Conservation (phyloP, 805 yeast genomes). For the Yarrowia divulgata region DNA sequence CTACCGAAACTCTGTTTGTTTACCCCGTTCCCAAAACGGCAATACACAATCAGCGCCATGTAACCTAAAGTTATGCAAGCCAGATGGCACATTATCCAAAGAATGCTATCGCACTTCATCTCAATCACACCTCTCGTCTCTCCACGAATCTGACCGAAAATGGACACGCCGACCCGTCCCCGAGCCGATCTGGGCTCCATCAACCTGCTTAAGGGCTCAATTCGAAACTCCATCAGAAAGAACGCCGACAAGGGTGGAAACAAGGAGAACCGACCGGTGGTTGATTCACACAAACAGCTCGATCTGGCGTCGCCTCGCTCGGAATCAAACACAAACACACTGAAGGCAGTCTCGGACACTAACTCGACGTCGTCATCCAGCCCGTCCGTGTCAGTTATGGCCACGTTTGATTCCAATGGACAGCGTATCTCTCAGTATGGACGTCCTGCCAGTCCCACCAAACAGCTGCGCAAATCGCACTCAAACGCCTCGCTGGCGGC, state of each 20-base stretch:
- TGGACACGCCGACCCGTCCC: constrained; percentile 46
- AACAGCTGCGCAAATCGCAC: constrained; percentile 19
- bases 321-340: neutral
- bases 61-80: neutral
- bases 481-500: neutral
- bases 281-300: neutral
- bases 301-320: too few species aligned
- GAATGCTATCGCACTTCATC: neutral
- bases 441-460: neutral
- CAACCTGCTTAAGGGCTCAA: constrained; percentile 74
- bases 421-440: constrained; percentile 3
- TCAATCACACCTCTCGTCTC: neutral
- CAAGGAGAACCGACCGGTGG: constrained; percentile 20
- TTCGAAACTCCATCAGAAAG: constrained; percentile 14
- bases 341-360: neutral
- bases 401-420: constrained; percentile 24
- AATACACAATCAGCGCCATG: constrained; percentile 10
- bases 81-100: neutral
- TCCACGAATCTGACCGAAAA: neutral
- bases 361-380: too few species aligned
- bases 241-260: constrained; percentile 5
- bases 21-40: constrained; percentile 24
- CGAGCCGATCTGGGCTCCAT: constrained; percentile 78
- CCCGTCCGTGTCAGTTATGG: constrained; percentile 17
- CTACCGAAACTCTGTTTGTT: constrained; percentile 25